phyloP scores from a whole-genome alignment of 345 rosid species.

The Erysimum cheiranthoides region DNA sequence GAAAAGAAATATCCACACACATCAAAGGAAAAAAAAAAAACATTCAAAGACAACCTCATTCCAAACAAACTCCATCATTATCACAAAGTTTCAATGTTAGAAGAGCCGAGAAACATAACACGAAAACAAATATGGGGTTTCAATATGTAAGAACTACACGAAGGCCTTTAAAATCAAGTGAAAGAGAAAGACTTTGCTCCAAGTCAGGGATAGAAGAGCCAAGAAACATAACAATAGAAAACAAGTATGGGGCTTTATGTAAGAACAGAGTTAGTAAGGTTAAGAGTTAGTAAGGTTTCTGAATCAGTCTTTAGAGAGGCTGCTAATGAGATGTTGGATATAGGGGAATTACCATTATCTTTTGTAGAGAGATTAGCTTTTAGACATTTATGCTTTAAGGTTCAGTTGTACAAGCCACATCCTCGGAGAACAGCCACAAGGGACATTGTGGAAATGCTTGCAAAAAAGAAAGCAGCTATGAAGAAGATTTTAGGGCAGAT shows the following conservation, averaged over 20 bases:
- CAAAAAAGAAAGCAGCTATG: neutral
- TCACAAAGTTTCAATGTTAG: neutral
- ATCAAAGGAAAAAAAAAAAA: neutral
- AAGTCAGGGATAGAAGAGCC: no score
- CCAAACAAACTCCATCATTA: neutral
- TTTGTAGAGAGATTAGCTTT: neutral
- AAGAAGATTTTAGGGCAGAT: neutral
- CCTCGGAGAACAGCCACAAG: neutral
- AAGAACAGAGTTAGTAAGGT: no score
- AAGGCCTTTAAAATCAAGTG: no score
- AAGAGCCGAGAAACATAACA: slow-evolving; percentile 9
- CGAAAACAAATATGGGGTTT: neutral
- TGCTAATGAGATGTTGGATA: neutral
- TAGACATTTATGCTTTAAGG: neutral
- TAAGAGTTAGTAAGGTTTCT: no score
- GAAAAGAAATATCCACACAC: slow-evolving; percentile 10
- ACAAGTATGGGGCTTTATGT: no score
- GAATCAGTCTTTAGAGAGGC: neutral
- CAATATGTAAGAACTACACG: slow-evolving; percentile 13
- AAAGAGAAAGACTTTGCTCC: no score
- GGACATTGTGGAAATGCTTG: neutral
- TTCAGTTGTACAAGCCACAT: neutral
- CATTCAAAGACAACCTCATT: slow-evolving; percentile 16
- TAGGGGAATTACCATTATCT: neutral
- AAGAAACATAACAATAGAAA: no score